Evolutionary conservation across 2,329 filamentous ascomycete species (phyloP).

Genomic region (Fusarium luffae): DNA sequence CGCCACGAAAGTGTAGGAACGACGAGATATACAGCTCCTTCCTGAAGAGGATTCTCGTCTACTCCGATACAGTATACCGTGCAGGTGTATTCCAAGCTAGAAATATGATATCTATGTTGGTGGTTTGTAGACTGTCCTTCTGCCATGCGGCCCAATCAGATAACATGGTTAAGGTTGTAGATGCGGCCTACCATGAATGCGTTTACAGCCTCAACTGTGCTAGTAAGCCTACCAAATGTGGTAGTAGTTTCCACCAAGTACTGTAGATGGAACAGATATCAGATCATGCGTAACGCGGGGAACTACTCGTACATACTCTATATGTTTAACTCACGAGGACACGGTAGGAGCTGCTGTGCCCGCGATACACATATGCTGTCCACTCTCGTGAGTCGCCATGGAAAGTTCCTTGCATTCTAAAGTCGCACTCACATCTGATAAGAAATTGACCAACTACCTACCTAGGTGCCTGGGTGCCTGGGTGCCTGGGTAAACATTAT

Average conservation of each 20-base stretch:
- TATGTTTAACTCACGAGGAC: background rate
- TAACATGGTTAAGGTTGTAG: constrained; percentile 48
- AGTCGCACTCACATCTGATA: background rate
- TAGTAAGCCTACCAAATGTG: background rate
- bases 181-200: constrained; percentile 44
- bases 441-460: background rate
- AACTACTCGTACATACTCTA: background rate
- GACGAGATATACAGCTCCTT: constrained; percentile 50
- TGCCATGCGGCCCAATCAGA: constrained; percentile 45
- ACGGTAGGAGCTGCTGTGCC: background rate
- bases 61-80: constrained; percentile 45
- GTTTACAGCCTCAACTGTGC: background rate
- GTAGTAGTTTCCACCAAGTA: background rate
- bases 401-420: background rate
- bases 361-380: background rate
- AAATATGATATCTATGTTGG: constrained; percentile 41
- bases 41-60: constrained; percentile 35
- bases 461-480: too few species aligned
- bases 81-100: constrained; percentile 46
- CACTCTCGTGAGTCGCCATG: background rate
- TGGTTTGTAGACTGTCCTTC: constrained; percentile 40
- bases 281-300: background rate
- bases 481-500: background rate
- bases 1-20: constrained; percentile 51
- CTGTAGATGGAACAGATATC: background rate